A percentile compares a stretch with the other conserved stretches of the same genome.
Conservation (phyloP, 495 filamentous ascomycete species). For the Parachaetomium inaequale region DNA sequence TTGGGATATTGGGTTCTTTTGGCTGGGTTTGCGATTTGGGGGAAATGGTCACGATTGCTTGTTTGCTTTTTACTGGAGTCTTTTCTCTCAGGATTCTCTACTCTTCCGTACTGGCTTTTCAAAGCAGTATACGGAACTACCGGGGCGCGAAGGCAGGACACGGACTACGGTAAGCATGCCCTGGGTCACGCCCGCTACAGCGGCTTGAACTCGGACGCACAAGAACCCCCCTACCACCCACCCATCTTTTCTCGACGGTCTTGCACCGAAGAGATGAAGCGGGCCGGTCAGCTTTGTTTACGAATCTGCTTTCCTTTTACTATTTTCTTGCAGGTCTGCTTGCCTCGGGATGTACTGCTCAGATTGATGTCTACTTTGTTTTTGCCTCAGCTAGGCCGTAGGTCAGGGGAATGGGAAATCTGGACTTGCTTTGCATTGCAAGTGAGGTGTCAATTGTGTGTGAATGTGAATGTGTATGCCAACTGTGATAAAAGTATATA, state of each 20-base stretch:
- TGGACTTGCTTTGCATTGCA: not conserved
- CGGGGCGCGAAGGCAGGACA: not conserved
- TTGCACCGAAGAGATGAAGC: not conserved
- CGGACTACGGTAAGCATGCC: not conserved
- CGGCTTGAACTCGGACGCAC: not conserved
- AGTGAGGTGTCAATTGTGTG: not conserved
- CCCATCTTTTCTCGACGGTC: not conserved
- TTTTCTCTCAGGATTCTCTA: not conserved
- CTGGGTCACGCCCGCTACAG: not conserved
- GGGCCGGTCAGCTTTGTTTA: not conserved
- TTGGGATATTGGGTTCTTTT: slow-evolving; percentile 1
- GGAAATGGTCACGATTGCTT: not conserved
- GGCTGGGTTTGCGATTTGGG: not conserved
- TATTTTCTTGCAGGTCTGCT: slow-evolving; percentile 1
- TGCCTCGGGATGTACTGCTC: slow-evolving; percentile 18
- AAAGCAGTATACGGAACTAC: not conserved
- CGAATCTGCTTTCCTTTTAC: not conserved
- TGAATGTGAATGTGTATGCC: too few species aligned
- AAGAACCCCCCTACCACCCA: not conserved
- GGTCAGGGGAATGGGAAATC: slow-evolving; percentile 15
- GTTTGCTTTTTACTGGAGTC: not conserved
- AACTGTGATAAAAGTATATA: too few species aligned
- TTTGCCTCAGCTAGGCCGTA: slow-evolving; percentile 21
- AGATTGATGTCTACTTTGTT: slow-evolving; percentile 25
- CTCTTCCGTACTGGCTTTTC: not conserved